A percentile compares a stretch with the other conserved stretches of the same genome.
These are phyloP conservation scores for Smallanthus sonchifolius DNA, from an alignment of 129 eudicot species.

Conservation along the genomic window DNA sequence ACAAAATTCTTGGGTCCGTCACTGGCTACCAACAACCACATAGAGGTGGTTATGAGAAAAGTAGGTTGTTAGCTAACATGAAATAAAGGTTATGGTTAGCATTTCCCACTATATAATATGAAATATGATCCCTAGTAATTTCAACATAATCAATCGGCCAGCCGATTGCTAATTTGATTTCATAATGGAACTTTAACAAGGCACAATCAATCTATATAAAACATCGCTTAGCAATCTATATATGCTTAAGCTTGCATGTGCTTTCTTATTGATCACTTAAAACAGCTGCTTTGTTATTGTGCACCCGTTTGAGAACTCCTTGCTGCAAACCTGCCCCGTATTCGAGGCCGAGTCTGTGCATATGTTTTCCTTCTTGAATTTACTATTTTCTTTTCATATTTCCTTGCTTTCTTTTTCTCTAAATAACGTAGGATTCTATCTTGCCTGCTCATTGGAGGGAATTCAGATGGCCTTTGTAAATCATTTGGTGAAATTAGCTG, in stretches of 20 bases:
- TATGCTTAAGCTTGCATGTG: background rate
- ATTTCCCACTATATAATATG: too few species aligned
- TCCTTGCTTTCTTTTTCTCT: background rate
- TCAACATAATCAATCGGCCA: background rate
- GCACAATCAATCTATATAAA: slow-evolving; percentile 3
- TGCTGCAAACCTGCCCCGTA: slow-evolving; percentile 5
- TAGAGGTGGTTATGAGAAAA: too few species aligned
- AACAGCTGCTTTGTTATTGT: background rate
- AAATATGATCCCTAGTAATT: too few species aligned
- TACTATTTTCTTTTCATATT: background rate
- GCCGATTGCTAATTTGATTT: background rate
- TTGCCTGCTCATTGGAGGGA: background rate
- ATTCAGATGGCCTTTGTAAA: background rate
- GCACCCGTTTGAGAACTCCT: slow-evolving; percentile 19
- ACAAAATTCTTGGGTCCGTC: too few species aligned
- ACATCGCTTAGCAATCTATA: background rate
- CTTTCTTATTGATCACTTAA: slow-evolving; percentile 9
- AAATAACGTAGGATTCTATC: background rate
- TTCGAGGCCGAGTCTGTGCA: background rate
- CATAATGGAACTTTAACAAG: background rate
- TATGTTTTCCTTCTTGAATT: background rate
- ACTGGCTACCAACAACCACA: too few species aligned
- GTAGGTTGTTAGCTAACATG: too few species aligned
- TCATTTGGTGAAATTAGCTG: background rate
- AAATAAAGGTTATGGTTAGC: too few species aligned